Evolutionary conservation across 345 rosid genomes (phyloP).

Genomic region (Lumnitzera littorea): DNA sequence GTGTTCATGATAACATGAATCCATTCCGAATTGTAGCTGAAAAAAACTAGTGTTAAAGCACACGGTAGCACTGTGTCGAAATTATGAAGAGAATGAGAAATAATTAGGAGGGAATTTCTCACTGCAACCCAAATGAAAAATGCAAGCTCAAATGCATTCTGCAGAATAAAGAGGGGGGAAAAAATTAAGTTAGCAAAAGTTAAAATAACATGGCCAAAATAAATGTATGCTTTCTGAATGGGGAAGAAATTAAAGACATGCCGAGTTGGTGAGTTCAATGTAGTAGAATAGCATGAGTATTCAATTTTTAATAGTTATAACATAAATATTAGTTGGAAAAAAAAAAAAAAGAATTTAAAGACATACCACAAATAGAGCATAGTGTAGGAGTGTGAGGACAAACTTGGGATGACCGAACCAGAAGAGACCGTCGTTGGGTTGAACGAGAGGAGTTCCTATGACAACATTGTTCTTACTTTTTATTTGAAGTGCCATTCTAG

Average conservation of each 20-base stretch:
- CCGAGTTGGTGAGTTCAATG: no score
- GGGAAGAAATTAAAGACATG: no score
- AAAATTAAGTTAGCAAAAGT: background rate
- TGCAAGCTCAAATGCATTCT: constrained; percentile 77
- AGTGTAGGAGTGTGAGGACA: constrained; percentile 44
- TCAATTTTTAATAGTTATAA: no score
- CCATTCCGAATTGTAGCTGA: constrained; percentile 42
- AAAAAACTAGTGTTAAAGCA: background rate
- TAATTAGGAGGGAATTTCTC: constrained; percentile 5
- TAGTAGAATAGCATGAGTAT: no score
- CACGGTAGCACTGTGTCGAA: background rate
- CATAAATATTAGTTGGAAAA: no score
- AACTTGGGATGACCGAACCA: constrained; percentile 49
- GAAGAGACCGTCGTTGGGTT: constrained; percentile 46
- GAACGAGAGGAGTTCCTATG: constrained; percentile 44
- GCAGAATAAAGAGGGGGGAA: constrained; percentile 7
- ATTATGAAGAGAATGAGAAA: background rate
- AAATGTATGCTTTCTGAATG: no score
- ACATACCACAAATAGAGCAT: constrained; percentile 36
- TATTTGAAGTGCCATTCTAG: constrained; percentile 42
- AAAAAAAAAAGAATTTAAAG: no score
- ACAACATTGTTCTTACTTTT: constrained; percentile 29
- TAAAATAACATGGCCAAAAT: background rate
- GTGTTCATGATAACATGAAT: constrained; percentile 57
- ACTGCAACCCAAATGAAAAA: constrained; percentile 72